Conservation (phyloP, 2,329 filamentous ascomycete species). For the Alternaria longipes region DNA sequence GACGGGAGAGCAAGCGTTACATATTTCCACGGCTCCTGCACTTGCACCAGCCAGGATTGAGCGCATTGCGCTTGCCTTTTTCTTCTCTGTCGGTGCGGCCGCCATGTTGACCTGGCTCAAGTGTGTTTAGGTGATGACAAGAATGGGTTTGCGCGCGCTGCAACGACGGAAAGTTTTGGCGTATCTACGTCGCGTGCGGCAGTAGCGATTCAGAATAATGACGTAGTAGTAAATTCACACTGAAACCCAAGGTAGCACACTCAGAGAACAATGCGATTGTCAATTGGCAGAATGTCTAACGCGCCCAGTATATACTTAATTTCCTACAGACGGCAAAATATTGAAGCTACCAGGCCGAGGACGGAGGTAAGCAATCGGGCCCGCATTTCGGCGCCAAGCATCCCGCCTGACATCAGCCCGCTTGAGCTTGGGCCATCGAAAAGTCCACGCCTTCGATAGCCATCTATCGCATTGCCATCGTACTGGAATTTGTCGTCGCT, state of each 20-base stretch:
- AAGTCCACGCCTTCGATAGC: conserved; percentile 27
- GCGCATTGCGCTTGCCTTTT: conserved; percentile 78
- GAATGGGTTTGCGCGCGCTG: conserved; percentile 5
- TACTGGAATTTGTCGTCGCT: conserved; percentile 1
- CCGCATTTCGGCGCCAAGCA: conserved; percentile 21
- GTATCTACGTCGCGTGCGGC: conserved; percentile 14
- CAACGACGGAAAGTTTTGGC: conserved; percentile 13
- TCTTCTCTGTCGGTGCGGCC: conserved; percentile 45
- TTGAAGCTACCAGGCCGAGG: neutral
- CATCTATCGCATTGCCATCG: conserved; percentile 18
- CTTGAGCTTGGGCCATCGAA: conserved; percentile 29
- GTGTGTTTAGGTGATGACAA: neutral
- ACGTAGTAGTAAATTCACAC: conserved; percentile 12
- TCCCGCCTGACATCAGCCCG: conserved; percentile 29
- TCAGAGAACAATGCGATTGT: neutral
- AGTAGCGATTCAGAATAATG: conserved; percentile 20
- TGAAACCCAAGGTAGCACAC: neutral
- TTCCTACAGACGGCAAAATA: neutral
- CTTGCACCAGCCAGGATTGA: conserved; percentile 91
- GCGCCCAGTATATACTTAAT: neutral
- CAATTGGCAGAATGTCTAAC: neutral
- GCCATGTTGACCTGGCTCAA: conserved; percentile 30
- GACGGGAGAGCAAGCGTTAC: conserved; percentile 57
- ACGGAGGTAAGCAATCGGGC: conserved; percentile 15
- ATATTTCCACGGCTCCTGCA: conserved; percentile 95